These are phyloP conservation scores for Mycena latifolia DNA, from an alignment of 768 basidiomycete genomes.

Conservation along the genomic window DNA sequence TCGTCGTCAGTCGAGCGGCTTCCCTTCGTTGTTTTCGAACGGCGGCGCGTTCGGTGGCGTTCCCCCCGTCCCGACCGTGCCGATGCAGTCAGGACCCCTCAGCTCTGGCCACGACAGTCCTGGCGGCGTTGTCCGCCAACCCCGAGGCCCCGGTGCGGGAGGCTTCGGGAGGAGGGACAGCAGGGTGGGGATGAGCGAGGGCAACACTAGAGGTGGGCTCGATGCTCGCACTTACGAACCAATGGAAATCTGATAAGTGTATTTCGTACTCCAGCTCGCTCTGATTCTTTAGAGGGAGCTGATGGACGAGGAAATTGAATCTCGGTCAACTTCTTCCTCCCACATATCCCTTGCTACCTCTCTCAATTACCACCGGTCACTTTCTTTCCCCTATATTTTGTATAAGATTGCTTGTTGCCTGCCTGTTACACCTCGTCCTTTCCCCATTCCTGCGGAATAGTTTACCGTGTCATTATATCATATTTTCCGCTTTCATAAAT, in stretches of 20 bases:
- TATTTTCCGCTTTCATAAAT: constrained; percentile 33
- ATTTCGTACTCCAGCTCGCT: constrained; percentile 47
- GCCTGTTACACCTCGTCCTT: constrained; percentile 23
- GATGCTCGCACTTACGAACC: constrained; percentile 91
- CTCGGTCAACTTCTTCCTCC: neutral
- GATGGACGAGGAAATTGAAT: constrained; percentile 52
- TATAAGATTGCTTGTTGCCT: constrained; percentile 30
- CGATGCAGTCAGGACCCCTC: constrained; percentile 64
- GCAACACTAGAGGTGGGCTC: constrained; percentile 73
- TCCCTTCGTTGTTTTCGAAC: constrained; percentile 76
- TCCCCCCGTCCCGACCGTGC: constrained; percentile 86
- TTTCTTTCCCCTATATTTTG: constrained; percentile 28
- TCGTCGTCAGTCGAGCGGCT: constrained; percentile 79
- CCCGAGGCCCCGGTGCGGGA: constrained; percentile 82
- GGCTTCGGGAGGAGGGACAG: constrained; percentile 83
- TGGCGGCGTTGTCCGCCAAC: constrained; percentile 82
- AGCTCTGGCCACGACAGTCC: constrained; percentile 55
- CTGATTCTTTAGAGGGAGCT: constrained; percentile 60
- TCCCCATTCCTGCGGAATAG: constrained; percentile 38
- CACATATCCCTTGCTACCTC: constrained; percentile 5
- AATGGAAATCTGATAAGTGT: constrained; percentile 77
- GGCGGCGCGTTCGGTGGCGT: constrained; percentile 64
- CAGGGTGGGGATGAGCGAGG: constrained; percentile 60
- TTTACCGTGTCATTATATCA: constrained; percentile 30
- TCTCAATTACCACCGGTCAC: constrained; percentile 20